Percentiles rank a stretch among this genome's conserved stretches.
phyloP scores from a whole-genome alignment of 2,329 filamentous ascomycete species.

The Trichoderma sp. region DNA sequence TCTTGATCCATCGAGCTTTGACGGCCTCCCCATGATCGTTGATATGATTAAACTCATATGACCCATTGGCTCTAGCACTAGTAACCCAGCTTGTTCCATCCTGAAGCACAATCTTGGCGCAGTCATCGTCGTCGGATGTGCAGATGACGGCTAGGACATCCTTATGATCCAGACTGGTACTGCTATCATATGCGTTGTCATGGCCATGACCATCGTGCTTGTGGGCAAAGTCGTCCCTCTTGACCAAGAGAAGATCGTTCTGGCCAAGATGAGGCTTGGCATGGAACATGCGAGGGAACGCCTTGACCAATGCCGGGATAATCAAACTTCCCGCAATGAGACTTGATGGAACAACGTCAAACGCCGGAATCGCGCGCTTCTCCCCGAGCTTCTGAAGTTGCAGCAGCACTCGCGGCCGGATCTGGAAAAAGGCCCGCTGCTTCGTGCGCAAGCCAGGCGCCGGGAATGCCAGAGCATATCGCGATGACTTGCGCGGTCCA shows the following conservation, averaged over 20 bases:
- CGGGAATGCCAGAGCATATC: slow-evolving; percentile 68
- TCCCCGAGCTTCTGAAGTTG: slow-evolving; percentile 70
- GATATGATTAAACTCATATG: slow-evolving; percentile 65
- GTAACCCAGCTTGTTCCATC: slow-evolving; percentile 63
- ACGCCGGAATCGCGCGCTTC: slow-evolving; percentile 64
- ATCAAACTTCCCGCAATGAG: slow-evolving; percentile 57
- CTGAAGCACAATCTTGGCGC: slow-evolving; percentile 65
- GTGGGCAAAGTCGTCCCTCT: slow-evolving; percentile 65
- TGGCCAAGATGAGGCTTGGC: slow-evolving; percentile 64
- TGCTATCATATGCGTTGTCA: slow-evolving; percentile 41
- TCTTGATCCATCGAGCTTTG: slow-evolving; percentile 70
- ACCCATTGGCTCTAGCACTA: slow-evolving; percentile 53
- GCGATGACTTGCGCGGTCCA: slow-evolving; percentile 57
- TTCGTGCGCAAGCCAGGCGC: slow-evolving; percentile 59
- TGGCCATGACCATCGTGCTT: slow-evolving; percentile 32
- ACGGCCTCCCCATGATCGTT: slow-evolving; percentile 59
- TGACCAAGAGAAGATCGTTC: slow-evolving; percentile 70
- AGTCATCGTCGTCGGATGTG: slow-evolving; percentile 55
- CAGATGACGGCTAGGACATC: slow-evolving; percentile 70
- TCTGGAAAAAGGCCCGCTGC: slow-evolving; percentile 66
- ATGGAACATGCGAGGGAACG: slow-evolving; percentile 64
- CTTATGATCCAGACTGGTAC: slow-evolving; percentile 49
- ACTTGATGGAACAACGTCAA: slow-evolving; percentile 74
- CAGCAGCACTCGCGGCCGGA: slow-evolving; percentile 68
- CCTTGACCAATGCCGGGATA: slow-evolving; percentile 59